A percentile compares a stretch with the other conserved stretches of the same genome.
These are phyloP conservation scores for Xylariaceae sp. DNA, from an alignment of 2,329 filamentous ascomycete species.

Conservation along the genomic window DNA sequence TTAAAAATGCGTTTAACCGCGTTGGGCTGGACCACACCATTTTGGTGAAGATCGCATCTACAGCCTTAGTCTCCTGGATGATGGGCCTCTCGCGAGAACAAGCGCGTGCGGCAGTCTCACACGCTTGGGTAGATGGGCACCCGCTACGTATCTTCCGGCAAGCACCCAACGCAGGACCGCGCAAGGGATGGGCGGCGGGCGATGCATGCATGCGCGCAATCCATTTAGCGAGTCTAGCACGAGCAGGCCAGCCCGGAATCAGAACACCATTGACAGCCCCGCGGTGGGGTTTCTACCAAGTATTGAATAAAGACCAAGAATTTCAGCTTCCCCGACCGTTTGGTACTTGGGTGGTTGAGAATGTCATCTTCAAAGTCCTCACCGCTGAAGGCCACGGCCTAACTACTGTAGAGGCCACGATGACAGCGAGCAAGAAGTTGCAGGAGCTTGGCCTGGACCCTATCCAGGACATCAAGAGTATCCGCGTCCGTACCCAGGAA, in stretches of 20 bases:
- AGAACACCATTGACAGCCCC: slow-evolving; percentile 39
- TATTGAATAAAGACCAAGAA: slow-evolving; percentile 16
- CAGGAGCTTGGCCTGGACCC: slow-evolving; percentile 19
- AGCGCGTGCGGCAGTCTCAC: slow-evolving; percentile 44
- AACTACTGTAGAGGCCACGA: slow-evolving; percentile 24
- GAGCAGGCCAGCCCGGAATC: slow-evolving; percentile 29
- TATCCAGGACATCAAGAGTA: slow-evolving; percentile 23
- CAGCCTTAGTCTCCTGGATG: slow-evolving; percentile 46
- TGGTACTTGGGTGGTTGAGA: slow-evolving; percentile 36
- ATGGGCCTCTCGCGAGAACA: slow-evolving; percentile 44
- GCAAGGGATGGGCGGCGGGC: slow-evolving; percentile 51
- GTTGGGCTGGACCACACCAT: slow-evolving; percentile 50
- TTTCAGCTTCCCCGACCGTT: slow-evolving; percentile 34
- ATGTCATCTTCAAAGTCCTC: slow-evolving; percentile 31
- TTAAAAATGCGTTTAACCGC: slow-evolving; percentile 41
- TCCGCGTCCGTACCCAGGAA: slow-evolving; percentile 23
- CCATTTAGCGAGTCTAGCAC: slow-evolving; percentile 42
- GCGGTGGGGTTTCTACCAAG: slow-evolving; percentile 46
- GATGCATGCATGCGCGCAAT: slow-evolving; percentile 49
- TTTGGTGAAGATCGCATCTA: slow-evolving; percentile 49
- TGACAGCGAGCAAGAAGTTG: slow-evolving; percentile 19
- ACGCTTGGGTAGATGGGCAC: slow-evolving; percentile 48
- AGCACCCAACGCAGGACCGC: slow-evolving; percentile 42
- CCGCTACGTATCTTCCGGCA: slow-evolving; percentile 44
- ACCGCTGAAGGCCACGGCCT: slow-evolving; percentile 30